Evolutionary conservation across 345 rosid species (phyloP).

Genomic region (Melastoma malabathricum): DNA sequence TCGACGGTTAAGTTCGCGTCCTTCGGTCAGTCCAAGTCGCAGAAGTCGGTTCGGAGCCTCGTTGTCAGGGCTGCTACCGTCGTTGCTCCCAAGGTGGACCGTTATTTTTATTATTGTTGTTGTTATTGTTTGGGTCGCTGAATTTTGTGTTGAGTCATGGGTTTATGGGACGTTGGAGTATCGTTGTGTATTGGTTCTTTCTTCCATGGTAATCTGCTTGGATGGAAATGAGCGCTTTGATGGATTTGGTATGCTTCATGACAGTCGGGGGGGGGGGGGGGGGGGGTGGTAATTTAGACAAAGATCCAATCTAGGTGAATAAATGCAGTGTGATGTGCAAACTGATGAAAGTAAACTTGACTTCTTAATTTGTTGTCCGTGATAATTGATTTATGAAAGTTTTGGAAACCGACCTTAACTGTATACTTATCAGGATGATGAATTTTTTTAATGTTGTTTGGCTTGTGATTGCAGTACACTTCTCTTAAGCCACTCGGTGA

Average conservation of each 20-base stretch:
- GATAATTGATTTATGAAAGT: too few species aligned
- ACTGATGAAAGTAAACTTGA: too few species aligned
- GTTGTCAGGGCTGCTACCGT: conserved; percentile 73
- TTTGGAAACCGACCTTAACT: not conserved
- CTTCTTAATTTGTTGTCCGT: too few species aligned
- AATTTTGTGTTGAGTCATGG: not conserved
- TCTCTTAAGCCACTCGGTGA: conserved; percentile 77
- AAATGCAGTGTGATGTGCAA: too few species aligned
- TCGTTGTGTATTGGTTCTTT: too few species aligned
- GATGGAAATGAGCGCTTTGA: too few species aligned
- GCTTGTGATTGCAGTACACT: conserved; percentile 36
- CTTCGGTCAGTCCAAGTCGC: conserved; percentile 3
- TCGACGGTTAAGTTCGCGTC: conserved; percentile 35
- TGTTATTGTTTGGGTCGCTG: not conserved
- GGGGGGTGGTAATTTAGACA: too few species aligned
- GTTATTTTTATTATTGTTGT: not conserved
- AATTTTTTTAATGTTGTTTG: not conserved
- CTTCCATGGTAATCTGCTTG: too few species aligned
- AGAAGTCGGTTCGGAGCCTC: conserved; percentile 29
- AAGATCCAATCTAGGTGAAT: too few species aligned
- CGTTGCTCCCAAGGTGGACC: conserved; percentile 83
- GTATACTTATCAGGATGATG: not conserved
- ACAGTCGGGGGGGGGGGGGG: too few species aligned
- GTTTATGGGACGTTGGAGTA: too few species aligned
- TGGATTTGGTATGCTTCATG: too few species aligned